phyloP scores from a whole-genome alignment of 2,329 filamentous ascomycete genomes.

The Penicillium sp. region DNA sequence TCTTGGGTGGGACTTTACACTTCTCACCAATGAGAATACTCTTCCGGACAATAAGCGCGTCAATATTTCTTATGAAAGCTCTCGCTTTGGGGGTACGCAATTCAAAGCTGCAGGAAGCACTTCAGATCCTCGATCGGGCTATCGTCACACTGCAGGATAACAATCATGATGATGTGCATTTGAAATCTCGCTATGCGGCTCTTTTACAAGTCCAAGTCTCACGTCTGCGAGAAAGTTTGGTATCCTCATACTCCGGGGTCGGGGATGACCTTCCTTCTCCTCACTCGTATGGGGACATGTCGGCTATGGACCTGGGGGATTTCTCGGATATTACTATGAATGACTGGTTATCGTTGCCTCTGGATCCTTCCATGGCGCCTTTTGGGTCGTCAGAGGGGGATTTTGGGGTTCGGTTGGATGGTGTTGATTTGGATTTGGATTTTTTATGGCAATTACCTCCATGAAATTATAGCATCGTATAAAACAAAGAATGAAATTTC shows the following conservation, averaged over 20 bases:
- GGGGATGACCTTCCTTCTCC: neutral
- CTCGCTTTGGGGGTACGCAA: neutral
- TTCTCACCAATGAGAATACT: neutral
- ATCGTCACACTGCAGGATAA: neutral
- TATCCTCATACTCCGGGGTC: neutral
- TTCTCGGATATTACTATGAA: neutral
- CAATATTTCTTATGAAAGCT: neutral
- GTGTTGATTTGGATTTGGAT: neutral
- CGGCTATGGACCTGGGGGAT: neutral
- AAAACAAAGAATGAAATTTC: neutral
- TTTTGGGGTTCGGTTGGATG: neutral
- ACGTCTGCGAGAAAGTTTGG: neutral
- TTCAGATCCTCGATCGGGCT: neutral
- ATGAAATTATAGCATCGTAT: neutral
- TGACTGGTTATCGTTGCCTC: neutral
- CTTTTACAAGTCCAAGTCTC: neutral
- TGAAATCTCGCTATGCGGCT: neutral
- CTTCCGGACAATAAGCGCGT: neutral
- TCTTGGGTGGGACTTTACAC: neutral
- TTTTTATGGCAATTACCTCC: neutral
- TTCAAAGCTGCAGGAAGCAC: neutral
- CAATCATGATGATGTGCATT: neutral
- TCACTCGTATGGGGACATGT: neutral
- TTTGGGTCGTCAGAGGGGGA: neutral
- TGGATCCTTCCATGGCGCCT: neutral